These are phyloP conservation scores for Argentina anserina DNA, from an alignment of 306 rosid genomes.

Conservation along the genomic window DNA sequence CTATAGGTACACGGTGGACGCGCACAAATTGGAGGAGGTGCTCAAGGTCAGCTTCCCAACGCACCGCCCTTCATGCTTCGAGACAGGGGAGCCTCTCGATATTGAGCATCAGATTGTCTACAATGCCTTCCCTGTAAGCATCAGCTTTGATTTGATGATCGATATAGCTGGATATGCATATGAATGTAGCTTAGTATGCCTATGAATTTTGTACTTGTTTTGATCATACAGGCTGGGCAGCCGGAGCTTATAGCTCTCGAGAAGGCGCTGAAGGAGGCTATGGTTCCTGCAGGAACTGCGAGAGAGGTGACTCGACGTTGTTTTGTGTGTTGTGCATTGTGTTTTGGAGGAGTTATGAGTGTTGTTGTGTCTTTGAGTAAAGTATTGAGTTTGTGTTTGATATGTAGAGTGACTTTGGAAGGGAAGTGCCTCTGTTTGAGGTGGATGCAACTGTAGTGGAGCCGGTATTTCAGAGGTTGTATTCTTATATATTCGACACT, in stretches of 20 bases:
- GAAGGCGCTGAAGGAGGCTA: conserved; percentile 71
- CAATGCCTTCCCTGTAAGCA: conserved; percentile 70
- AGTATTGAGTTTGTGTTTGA: conserved; percentile 25
- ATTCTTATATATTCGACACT: conserved; percentile 69
- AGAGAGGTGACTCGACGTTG: conserved; percentile 62
- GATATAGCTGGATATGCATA: background rate
- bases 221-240: conserved; percentile 65
- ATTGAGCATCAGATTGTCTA: conserved; percentile 81
- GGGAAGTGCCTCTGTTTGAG: conserved; percentile 85
- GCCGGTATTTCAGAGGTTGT: conserved; percentile 73
- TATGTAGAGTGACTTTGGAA: conserved; percentile 76
- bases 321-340: conserved; percentile 1
- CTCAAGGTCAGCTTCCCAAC: conserved; percentile 68
- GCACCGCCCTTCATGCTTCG: conserved; percentile 84
- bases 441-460: conserved; percentile 87
- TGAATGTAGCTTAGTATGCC: background rate
- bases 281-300: conserved; percentile 83
- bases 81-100: conserved; percentile 87
- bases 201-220: background rate
- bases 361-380: background rate
- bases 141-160: background rate
- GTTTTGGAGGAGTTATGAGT: background rate
- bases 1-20: conserved; percentile 57
- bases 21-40: conserved; percentile 67
- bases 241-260: conserved; percentile 87